These are phyloP conservation scores for Porcisia deanei DNA, from an alignment of 208 protist genomes.

Conservation along the genomic window DNA sequence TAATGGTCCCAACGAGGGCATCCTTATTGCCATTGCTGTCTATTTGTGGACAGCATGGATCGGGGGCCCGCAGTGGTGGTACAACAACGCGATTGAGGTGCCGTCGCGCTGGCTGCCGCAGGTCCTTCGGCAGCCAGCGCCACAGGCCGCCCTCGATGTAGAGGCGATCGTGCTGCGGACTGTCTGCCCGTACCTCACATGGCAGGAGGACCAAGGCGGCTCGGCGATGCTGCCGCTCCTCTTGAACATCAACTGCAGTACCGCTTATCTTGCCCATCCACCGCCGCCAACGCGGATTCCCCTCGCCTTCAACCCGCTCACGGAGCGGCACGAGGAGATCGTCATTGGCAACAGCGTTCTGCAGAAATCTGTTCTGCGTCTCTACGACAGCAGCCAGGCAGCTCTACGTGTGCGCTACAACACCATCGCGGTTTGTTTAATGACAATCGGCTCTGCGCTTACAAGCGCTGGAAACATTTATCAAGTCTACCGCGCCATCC, in stretches of 20 bases:
- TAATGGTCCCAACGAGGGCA: conserved; percentile 91
- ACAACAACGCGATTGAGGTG: conserved; percentile 48
- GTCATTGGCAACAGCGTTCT: conserved; percentile 40
- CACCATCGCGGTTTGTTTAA: conserved; percentile 55
- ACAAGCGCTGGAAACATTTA: conserved; percentile 64
- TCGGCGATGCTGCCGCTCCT: conserved; percentile 38
- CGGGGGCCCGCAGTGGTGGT: conserved; percentile 78
- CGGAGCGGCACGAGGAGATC: conserved; percentile 11
- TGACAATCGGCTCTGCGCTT: conserved; percentile 34
- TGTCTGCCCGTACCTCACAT: conserved; percentile 45
- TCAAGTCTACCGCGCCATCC: conserved; percentile 64
- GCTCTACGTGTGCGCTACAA: conserved; percentile 65
- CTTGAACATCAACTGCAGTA: conserved; percentile 56
- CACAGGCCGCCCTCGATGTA: conserved; percentile 43
- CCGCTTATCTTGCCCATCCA: conserved; percentile 40
- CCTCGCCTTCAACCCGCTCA: conserved; percentile 18
- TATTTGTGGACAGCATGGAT: conserved; percentile 69
- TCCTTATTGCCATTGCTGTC: conserved; percentile 58
- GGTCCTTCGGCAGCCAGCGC: conserved; percentile 53
- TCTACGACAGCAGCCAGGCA: conserved; percentile 47
- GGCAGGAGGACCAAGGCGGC: background rate
- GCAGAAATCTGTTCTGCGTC: conserved; percentile 54
- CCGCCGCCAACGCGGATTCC: conserved; percentile 28
- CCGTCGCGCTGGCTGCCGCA: conserved; percentile 43
- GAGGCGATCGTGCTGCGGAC: conserved; percentile 35